These are phyloP conservation scores for Colletotrichum sp. DNA, from an alignment of 2,329 filamentous ascomycete genomes.

Conservation along the genomic window DNA sequence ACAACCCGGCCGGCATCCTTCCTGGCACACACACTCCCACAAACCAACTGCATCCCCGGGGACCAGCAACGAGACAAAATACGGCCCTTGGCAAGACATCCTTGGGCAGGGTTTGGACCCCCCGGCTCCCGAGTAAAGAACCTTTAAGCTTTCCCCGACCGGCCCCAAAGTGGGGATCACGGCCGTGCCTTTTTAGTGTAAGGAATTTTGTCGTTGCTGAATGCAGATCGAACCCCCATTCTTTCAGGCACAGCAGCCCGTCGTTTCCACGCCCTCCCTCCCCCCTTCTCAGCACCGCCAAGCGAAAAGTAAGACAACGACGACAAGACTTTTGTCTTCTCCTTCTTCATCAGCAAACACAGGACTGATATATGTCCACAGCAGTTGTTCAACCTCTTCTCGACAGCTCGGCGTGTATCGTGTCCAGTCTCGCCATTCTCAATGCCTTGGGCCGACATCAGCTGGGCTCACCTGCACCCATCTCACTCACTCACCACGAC, in stretches of 20 bases:
- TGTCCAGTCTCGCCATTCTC: neutral
- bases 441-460: conserved; percentile 1
- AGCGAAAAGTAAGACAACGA: neutral
- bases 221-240: neutral
- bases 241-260: neutral
- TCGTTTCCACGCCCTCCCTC: neutral
- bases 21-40: neutral
- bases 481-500: neutral
- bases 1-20: neutral
- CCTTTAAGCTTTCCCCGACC: neutral
- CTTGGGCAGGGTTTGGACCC: neutral
- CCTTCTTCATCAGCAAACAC: neutral
- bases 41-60: neutral
- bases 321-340: neutral
- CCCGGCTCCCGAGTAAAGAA: neutral
- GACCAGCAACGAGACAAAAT: neutral
- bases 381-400: neutral
- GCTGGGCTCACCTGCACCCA: neutral
- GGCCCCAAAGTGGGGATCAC: neutral
- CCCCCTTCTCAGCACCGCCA: neutral
- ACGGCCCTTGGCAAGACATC: neutral
- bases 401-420: neutral
- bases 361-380: neutral
- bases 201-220: neutral
- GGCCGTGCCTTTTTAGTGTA: neutral